Evolutionary conservation across 257 asterid genomes (phyloP).

Genomic region (Solanum chilense): DNA sequence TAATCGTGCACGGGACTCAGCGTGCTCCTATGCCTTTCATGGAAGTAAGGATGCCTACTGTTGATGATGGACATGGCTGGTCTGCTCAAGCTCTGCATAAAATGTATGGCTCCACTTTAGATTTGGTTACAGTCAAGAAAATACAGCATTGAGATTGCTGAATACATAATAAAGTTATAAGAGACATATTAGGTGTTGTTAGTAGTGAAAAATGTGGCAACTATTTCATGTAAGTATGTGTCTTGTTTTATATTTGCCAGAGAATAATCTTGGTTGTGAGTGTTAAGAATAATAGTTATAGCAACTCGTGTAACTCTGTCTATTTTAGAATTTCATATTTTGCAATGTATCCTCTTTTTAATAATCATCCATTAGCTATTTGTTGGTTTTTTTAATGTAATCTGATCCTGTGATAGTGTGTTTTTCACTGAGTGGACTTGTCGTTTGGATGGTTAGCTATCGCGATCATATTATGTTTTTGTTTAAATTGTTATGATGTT

Average conservation of each 20-base stretch:
- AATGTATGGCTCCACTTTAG: slow-evolving; percentile 49
- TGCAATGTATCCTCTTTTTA: neutral
- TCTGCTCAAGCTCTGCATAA: slow-evolving; percentile 61
- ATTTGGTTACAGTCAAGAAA: slow-evolving; percentile 51
- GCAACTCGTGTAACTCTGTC: neutral
- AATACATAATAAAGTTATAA: neutral
- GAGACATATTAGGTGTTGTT: neutral
- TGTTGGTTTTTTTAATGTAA: neutral
- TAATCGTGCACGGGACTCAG: slow-evolving; percentile 29
- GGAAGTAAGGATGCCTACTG: slow-evolving; percentile 81
- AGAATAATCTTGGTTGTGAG: neutral
- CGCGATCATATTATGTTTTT: neutral
- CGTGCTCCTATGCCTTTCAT: slow-evolving; percentile 38
- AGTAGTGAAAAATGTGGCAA: neutral
- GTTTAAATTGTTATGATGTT: neutral
- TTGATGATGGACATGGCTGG: slow-evolving; percentile 89
- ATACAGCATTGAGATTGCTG: slow-evolving; percentile 19
- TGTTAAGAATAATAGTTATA: neutral
- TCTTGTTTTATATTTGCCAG: neutral
- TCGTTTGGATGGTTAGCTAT: neutral
- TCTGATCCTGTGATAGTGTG: neutral
- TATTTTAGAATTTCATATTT: neutral
- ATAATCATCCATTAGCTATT: neutral
- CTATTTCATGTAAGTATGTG: neutral
- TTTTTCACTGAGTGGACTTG: neutral